A percentile compares a stretch with the other conserved stretches of the same genome.
These are phyloP conservation scores for Elsinoe perseae DNA, from an alignment of 2,329 filamentous ascomycete species.

Conservation along the genomic window DNA sequence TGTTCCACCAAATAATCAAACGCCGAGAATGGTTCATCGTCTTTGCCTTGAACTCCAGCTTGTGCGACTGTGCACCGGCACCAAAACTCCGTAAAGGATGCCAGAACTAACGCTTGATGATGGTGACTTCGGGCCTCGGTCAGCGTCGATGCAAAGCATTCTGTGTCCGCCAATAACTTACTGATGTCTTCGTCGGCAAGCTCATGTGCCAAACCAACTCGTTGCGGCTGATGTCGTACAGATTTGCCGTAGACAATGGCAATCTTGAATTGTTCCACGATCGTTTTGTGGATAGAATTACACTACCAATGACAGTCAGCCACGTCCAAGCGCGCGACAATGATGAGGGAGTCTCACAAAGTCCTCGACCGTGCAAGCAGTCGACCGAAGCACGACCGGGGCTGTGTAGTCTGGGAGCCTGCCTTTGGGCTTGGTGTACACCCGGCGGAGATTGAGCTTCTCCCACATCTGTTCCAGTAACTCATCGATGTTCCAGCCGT, in stretches of 20 bases:
- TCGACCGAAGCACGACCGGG: conserved; percentile 79
- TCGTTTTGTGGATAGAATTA: conserved; percentile 92
- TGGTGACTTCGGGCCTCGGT: conserved; percentile 15
- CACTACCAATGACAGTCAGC: conserved; percentile 54
- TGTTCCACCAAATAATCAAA: conserved; percentile 6
- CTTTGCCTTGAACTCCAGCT: background rate
- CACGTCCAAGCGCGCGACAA: conserved; percentile 1
- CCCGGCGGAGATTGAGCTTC: conserved; percentile 78
- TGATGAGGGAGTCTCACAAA: conserved; percentile 60
- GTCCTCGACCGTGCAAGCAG: conserved; percentile 84
- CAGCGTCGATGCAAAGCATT: conserved; percentile 1
- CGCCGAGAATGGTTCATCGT: background rate
- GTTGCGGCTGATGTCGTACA: conserved; percentile 96
- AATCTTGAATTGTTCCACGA: conserved; percentile 89
- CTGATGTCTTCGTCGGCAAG: conserved; percentile 88
- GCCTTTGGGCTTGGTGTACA: conserved; percentile 98
- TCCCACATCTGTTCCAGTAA: conserved; percentile 98
- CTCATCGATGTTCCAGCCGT: conserved; percentile 95
- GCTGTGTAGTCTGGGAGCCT: conserved; percentile 84
- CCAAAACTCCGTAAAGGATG: background rate
- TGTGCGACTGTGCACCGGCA: background rate
- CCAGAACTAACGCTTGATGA: conserved; percentile 17
- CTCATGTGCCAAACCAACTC: conserved; percentile 84
- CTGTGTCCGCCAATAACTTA: conserved; percentile 4
- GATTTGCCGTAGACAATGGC: conserved; percentile 96